These are phyloP conservation scores for Mycena galopus DNA, from an alignment of 768 basidiomycete genomes.

Conservation along the genomic window DNA sequence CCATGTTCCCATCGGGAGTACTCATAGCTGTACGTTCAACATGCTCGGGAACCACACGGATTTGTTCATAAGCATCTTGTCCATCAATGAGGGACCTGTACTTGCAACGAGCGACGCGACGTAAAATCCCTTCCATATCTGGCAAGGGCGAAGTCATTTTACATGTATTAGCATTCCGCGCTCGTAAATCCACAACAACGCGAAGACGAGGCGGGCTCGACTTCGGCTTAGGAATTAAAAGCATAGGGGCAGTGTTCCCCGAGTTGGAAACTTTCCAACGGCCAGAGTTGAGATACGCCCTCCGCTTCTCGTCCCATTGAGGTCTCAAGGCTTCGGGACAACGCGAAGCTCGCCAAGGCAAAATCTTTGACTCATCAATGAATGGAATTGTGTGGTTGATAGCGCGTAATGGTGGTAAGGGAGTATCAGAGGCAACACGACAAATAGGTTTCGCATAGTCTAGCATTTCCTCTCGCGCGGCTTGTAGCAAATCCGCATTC, in stretches of 20 bases:
- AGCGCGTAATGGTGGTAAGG: slow-evolving; percentile 41
- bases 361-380: slow-evolving; percentile 40
- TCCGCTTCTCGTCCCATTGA: slow-evolving; percentile 17
- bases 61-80: slow-evolving; percentile 58
- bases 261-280: slow-evolving; percentile 7
- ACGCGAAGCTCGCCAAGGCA: slow-evolving; percentile 41
- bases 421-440: slow-evolving; percentile 36
- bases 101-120: background rate
- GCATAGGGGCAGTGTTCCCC: background rate
- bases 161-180: slow-evolving; percentile 1
- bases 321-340: slow-evolving; percentile 41
- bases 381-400: slow-evolving; percentile 47
- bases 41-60: slow-evolving; percentile 42
- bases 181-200: slow-evolving; percentile 8
- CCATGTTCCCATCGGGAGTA: slow-evolving; percentile 50
- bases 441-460: slow-evolving; percentile 37
- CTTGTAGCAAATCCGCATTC: background rate
- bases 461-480: background rate
- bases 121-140: slow-evolving; percentile 18
- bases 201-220: background rate
- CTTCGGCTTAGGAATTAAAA: slow-evolving; percentile 1
- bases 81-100: slow-evolving; percentile 41
- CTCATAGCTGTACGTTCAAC: slow-evolving; percentile 42
- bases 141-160: slow-evolving; percentile 10
- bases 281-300: background rate